Conservation (phyloP, 2,329 filamentous ascomycete genomes). For the Dothistroma septosporum region DNA sequence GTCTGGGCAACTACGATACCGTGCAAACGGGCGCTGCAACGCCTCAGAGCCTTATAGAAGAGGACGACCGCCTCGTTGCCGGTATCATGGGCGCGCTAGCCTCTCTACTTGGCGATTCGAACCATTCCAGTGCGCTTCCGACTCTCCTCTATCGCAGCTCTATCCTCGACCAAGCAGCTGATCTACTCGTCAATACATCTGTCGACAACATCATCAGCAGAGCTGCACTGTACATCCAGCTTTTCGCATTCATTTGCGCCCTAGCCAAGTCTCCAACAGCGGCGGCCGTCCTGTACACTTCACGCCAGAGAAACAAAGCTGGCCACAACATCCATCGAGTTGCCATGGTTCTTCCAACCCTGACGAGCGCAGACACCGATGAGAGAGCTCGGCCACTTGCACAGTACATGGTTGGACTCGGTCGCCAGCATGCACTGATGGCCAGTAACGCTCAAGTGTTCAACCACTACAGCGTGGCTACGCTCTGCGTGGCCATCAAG, state of each 20-base stretch:
- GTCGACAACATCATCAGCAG: constrained; percentile 37
- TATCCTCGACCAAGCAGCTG: constrained; percentile 37
- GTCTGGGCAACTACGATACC: constrained; percentile 17
- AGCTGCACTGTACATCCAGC: constrained; percentile 36
- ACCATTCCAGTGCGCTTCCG: constrained; percentile 28
- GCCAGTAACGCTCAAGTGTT: not conserved
- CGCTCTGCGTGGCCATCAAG: not conserved
- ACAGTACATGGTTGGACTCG: not conserved
- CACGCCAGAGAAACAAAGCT: not conserved
- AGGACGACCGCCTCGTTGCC: not conserved
- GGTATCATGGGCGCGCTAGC: not conserved
- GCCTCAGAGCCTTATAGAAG: not conserved
- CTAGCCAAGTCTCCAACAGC: not conserved
- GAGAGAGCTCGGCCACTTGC: not conserved
- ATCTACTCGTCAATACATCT: constrained; percentile 42
- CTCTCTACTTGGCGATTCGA: not conserved
- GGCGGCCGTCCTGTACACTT: not conserved
- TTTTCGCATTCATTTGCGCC: constrained; percentile 17
- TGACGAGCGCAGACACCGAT: not conserved
- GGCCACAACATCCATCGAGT: not conserved
- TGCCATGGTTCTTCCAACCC: not conserved
- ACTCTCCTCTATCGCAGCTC: constrained; percentile 37
- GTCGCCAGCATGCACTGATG: not conserved
- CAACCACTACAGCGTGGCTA: not conserved
- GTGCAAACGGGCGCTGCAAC: not conserved